Base-by-base conservation (phyloP, 345 rosid genomes). In the Eucalyptus erythrocorys region DNA sequence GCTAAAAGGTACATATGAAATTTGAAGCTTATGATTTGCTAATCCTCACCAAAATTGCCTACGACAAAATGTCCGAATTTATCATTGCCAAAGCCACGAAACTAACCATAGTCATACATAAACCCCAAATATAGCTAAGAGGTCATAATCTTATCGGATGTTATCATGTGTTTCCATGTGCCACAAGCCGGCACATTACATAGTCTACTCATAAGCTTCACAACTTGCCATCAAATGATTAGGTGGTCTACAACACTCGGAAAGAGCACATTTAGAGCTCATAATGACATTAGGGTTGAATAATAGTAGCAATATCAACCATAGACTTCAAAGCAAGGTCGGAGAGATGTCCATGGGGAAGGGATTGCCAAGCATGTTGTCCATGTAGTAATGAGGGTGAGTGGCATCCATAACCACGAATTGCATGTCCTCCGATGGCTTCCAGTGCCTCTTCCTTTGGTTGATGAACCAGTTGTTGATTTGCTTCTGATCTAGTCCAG, bases 381-480 rank as follows among this genome's bases (percentile, higher is more conserved):
- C 99, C 95, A 94, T 89, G 90, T 92, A 96, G 89, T 94, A 95
- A 86, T 95, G 98, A n/a, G 96, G 96, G 88, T 94, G 95, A 4
- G 96, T 87, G 8, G 96, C 96, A 88, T 97, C 99, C 98, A 97
- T 96, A 87, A 96, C 98, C 87, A 96, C 96, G 76, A 95, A 94
- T 90, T 96, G 99, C 99, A 97, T 96, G 66, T 98, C 99, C 90
- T 98, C 99, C 0, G 98, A 93, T 3, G 99, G 99, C 90, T 96
- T 98, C 99, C 99, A 98, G 91, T 97, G 99, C n/a, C 99, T 91
- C 90, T 97, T 98, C 93, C 99, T 95, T 89, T 98, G 99, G 90
- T 98, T 98, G 86, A 98, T 98, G 93, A 98, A 98, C 99, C 99
- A 98, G 91, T 98, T 98, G 94, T 97, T 98, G 87, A 97, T 98